Percentiles rank a stretch among this genome's conserved stretches.
phyloP scores from a whole-genome alignment of 2,329 filamentous ascomycete genomes.

The Didymella exigua region DNA sequence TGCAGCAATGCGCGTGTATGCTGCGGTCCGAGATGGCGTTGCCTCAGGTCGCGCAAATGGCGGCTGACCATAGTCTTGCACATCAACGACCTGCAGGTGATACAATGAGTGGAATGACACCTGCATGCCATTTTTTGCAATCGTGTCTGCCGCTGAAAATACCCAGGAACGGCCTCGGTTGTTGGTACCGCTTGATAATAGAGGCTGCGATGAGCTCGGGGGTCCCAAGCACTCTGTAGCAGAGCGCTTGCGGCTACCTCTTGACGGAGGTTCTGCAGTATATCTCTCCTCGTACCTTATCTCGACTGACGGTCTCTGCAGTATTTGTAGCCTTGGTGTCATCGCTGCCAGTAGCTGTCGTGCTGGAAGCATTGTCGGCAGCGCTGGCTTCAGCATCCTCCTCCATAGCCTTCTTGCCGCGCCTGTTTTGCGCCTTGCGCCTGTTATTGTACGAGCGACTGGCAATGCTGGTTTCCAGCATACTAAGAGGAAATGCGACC shows the following conservation, averaged over 20 bases:
- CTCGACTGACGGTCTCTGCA: no score
- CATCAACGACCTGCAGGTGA: no score
- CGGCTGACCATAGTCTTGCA: no score
- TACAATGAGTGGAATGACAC: not conserved
- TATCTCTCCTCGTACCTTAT: no score
- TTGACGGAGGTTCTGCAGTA: no score
- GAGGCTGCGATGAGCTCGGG: not conserved
- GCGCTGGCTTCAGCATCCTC: not conserved
- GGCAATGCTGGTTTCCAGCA: not conserved
- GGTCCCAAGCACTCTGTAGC: no score
- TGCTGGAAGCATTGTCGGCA: not conserved
- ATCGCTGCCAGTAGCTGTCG: not conserved
- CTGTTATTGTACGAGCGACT: not conserved
- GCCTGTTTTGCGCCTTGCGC: not conserved
- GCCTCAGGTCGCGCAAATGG: no score
- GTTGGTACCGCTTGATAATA: not conserved
- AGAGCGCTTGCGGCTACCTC: no score
- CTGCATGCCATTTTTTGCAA: not conserved
- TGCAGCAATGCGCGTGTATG: not conserved
- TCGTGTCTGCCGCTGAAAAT: not conserved
- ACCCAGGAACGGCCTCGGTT: not conserved
- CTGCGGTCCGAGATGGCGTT: not conserved
- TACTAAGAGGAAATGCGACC: not conserved
- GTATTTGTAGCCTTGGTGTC: not conserved
- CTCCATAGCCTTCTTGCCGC: not conserved